Base-by-base conservation (phyloP, 2,329 filamentous ascomycete genomes). In the Penicillium sp. region DNA sequence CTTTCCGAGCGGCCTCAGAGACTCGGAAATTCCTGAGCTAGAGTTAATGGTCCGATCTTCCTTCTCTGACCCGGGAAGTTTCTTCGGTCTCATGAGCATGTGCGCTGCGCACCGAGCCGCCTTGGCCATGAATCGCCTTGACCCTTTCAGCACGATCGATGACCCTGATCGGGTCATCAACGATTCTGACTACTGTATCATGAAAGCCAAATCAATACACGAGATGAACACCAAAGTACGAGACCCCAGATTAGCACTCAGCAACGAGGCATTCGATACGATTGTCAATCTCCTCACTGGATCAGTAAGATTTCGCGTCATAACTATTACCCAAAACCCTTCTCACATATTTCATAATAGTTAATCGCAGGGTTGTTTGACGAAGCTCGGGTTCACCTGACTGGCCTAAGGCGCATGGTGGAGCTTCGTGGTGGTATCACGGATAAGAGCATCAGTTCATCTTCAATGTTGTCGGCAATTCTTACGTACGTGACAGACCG, bases 21-120 rank as follows among this genome's bases (percentile, higher is more conserved):
- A 61, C 22, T 51, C 63, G 31, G 55, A 62, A 14, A 63, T 66
- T 14, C 62, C 61, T 13, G 65, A 72, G 50, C 65, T 71, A 50
- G 66, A 66, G 35, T 51, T 72, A 21, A 69, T 75, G 55, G 64
- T 72, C 42, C 63, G 65, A 49, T 68, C 66, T 19, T 68, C 71
- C n/a, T 69, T 73, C 37, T 69, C 69, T 3, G 73, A 72, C 49
- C 63, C 71, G 4, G 73, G 73, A 10, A 71, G 68, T 42, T 77
- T 77, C 56, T 74, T 74, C 47, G 71, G 73, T 31, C 62, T 76
- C 21, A 74, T 77, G 72, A 70, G 67, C 37, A 73, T 75, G 55
- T 69, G 69, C 27, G 75, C 75, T 44, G 75, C 74, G 27, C 75
- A 77, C 59, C 67, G 69, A 59, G 74, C 75, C 14, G 64, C 72